phyloP scores from a whole-genome alignment of 2,329 filamentous ascomycete species.

The Rhytidhysteron rufulum region DNA sequence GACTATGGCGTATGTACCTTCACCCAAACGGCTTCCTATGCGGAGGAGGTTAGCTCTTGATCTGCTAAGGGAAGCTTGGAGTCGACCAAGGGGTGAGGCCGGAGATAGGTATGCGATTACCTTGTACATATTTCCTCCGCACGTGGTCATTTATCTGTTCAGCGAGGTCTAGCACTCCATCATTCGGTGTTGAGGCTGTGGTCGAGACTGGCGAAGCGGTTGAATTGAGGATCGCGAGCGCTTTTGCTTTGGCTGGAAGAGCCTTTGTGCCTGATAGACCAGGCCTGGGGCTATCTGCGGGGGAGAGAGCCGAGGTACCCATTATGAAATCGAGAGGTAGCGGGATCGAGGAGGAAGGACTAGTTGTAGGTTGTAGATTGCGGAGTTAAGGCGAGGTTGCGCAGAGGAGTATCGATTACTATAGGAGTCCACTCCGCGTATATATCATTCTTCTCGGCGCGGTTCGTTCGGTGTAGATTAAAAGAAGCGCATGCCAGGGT shows the following conservation, averaged over 20 bases:
- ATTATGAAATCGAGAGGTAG: too few relatives aligned
- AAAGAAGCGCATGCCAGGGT: too few relatives aligned
- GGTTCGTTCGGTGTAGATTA: too few relatives aligned
- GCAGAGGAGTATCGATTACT: conserved; percentile 1
- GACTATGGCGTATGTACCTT: conserved; percentile 95
- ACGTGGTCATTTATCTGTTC: conserved; percentile 47
- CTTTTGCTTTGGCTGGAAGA: conserved; percentile 21
- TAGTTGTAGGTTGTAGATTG: neutral
- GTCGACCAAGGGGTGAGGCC: neutral
- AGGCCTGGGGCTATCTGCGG: conserved; percentile 2
- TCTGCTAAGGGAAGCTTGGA: neutral
- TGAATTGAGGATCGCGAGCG: conserved; percentile 28
- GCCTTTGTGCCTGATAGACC: conserved; percentile 5
- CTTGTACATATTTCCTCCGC: conserved; percentile 86
- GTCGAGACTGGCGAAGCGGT: conserved; percentile 11
- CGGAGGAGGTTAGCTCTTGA: conserved; percentile 1
- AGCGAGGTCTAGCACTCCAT: conserved; percentile 36
- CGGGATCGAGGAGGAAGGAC: too few relatives aligned
- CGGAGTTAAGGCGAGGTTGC: neutral
- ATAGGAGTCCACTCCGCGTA: neutral
- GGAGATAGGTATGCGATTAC: conserved; percentile 36
- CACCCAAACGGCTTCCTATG: conserved; percentile 81
- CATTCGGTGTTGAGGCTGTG: conserved; percentile 11
- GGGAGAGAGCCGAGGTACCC: conserved; percentile 2
- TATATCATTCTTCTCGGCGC: conserved; percentile 1